Percentiles rank a stretch among this genome's conserved stretches.
phyloP scores from a whole-genome alignment of 805 yeast species.

The Candida sakaeoensis region DNA sequence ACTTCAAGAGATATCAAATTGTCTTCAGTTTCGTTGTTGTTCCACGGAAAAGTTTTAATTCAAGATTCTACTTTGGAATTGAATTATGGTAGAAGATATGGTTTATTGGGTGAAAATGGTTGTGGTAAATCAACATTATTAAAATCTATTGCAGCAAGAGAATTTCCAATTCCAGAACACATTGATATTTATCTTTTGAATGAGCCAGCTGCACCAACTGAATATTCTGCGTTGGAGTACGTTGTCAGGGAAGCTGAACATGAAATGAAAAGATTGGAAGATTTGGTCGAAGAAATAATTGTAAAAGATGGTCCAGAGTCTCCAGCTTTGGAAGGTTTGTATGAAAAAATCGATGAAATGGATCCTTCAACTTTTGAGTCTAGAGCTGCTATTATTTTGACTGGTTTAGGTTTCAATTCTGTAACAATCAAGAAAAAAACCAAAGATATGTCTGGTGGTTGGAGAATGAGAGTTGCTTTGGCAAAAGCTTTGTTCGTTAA shows the following conservation, averaged over 20 bases:
- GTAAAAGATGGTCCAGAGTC: slow-evolving; percentile 94
- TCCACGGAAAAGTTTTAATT: slow-evolving; percentile 95
- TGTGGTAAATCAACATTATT: slow-evolving; percentile 97
- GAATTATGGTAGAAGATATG: slow-evolving; percentile 96
- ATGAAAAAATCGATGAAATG: slow-evolving; percentile 93
- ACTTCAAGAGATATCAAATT: slow-evolving; percentile 94
- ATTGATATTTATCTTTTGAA: slow-evolving; percentile 91
- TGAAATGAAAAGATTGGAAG: slow-evolving; percentile 88
- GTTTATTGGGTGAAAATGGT: slow-evolving; percentile 96
- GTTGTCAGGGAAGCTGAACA: slow-evolving; percentile 95
- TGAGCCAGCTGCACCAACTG: slow-evolving; percentile 97
- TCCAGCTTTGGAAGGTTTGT: slow-evolving; percentile 76
- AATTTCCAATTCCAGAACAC: slow-evolving; percentile 88
- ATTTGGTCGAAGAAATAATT: slow-evolving; percentile 82
- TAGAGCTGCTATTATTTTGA: slow-evolving; percentile 91
- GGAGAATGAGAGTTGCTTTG: slow-evolving; percentile 99
- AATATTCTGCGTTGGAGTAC: slow-evolving; percentile 87
- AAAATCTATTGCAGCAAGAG: slow-evolving; percentile 92
- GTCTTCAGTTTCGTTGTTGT: slow-evolving; percentile 83
- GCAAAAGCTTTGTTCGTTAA: slow-evolving; percentile 97
- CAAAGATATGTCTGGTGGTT: slow-evolving; percentile 99
- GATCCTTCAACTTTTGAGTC: slow-evolving; percentile 95
- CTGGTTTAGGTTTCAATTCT: slow-evolving; percentile 94
- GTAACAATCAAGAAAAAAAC: slow-evolving; percentile 88
- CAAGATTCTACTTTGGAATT: slow-evolving; percentile 91